A percentile compares a stretch with the other conserved stretches of the same genome.
Evolutionary conservation across 1,284 basidiomycete species (phyloP).

Genomic region (Melampsora larici-populina): DNA sequence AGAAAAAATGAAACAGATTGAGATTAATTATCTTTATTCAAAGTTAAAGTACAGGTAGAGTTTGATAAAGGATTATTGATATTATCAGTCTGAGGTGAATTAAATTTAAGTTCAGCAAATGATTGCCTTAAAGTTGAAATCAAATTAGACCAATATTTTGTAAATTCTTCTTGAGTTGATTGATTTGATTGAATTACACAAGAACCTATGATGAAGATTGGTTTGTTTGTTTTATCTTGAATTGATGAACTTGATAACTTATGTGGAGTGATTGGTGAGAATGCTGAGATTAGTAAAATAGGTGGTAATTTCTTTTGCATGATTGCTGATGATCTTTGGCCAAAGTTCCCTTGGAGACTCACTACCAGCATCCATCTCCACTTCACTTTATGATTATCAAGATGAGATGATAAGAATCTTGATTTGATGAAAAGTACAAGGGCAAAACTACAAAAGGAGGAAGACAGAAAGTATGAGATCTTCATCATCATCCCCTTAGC

Average conservation of each 20-base stretch:
- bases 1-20: not conserved
- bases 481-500: no score
- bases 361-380: no score
- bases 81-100: not conserved
- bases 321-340: no score
- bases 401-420: no score
- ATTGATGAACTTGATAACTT: not conserved
- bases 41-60: not conserved
- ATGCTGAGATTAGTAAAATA: conserved; percentile 17
- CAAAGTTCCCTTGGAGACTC: no score
- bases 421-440: no score
- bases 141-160: not conserved
- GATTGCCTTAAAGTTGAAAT: not conserved
- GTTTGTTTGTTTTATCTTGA: not conserved
- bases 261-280: conserved; percentile 20
- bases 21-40: not conserved
- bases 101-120: not conserved
- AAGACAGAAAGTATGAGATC: no score
- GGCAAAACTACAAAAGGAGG: no score
- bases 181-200: no score
- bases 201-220: conserved; percentile 25
- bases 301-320: conserved; percentile 39
- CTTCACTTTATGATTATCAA: no score
- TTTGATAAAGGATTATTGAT: not conserved
- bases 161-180: not conserved